Conservation (phyloP, 1,284 basidiomycete genomes). For the Amylostereum areolatum region DNA sequence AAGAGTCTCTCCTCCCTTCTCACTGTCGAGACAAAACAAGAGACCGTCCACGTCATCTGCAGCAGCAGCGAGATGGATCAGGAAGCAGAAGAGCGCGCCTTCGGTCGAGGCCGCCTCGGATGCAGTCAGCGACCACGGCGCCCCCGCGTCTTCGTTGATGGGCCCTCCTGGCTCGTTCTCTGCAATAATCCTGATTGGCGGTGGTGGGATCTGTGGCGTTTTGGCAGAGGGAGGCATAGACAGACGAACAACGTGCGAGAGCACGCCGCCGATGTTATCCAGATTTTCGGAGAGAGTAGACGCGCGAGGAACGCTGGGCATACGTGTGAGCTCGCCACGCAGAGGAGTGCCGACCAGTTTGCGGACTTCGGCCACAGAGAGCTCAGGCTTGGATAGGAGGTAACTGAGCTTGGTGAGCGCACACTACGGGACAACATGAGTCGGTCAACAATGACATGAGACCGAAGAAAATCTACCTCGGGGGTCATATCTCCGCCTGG, state of each 20-base stretch:
- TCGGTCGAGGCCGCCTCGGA: constrained; percentile 66
- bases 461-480: constrained; percentile 49
- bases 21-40: constrained; percentile 45
- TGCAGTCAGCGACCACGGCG: constrained; percentile 73
- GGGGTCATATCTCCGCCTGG: constrained; percentile 90
- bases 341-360: constrained; percentile 74
- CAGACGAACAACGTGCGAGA: constrained; percentile 65
- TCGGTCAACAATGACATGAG: constrained; percentile 8
- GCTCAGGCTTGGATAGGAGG: constrained; percentile 79
- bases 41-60: constrained; percentile 60
- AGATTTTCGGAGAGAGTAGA: constrained; percentile 43
- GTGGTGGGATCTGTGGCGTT: constrained; percentile 39
- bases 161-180: constrained; percentile 1
- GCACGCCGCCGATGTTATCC: constrained; percentile 56
- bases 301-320: constrained; percentile 29
- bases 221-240: constrained; percentile 29
- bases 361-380: constrained; percentile 64
- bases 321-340: constrained; percentile 79
- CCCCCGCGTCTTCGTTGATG: constrained; percentile 41
- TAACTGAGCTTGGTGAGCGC: constrained; percentile 87
- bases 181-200: constrained; percentile 17
- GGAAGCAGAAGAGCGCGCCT: constrained; percentile 62
- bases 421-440: constrained; percentile 41
- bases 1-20: constrained; percentile 12
- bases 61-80: constrained; percentile 74